Percentiles rank a stretch among this genome's conserved stretches.
phyloP scores from a whole-genome alignment of 2,329 filamentous ascomycete species.

The Lizonia empirigonia region DNA sequence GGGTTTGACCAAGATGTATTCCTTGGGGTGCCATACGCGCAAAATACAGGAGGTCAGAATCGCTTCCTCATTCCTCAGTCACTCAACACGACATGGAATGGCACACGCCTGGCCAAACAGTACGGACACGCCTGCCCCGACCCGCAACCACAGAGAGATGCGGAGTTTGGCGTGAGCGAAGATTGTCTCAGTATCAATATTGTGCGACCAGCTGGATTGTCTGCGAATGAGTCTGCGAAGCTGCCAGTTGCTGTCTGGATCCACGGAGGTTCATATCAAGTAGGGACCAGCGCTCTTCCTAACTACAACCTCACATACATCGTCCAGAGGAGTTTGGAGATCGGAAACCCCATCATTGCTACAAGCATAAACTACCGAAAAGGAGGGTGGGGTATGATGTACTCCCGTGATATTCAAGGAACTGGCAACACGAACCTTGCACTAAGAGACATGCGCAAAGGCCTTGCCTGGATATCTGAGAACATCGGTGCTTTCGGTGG shows the following conservation, averaged over 20 bases:
- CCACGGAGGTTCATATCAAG: conserved; percentile 56
- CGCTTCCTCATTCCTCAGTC: conserved; percentile 60
- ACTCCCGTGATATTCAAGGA: conserved; percentile 53
- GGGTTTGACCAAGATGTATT: conserved; percentile 54
- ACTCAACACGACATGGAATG: conserved; percentile 54
- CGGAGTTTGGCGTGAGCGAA: conserved; percentile 54
- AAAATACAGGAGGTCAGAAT: conserved; percentile 59
- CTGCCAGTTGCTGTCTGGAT: conserved; percentile 68
- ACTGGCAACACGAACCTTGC: conserved; percentile 53
- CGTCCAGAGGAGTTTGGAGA: conserved; percentile 54
- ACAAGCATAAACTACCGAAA: conserved; percentile 57
- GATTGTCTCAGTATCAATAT: conserved; percentile 69
- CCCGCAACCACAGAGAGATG: conserved; percentile 27
- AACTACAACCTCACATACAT: conserved; percentile 69
- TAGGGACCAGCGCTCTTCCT: conserved; percentile 49
- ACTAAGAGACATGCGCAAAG: conserved; percentile 53
- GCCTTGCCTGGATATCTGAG: conserved; percentile 53
- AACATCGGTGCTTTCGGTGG: conserved; percentile 53
- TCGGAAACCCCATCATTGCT: conserved; percentile 45
- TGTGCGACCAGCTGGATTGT: conserved; percentile 58
- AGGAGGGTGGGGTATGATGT: conserved; percentile 71
- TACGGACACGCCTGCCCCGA: conserved; percentile 53
- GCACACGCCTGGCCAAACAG: conserved; percentile 46
- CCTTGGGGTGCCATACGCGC: conserved; percentile 62
- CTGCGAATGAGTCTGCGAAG: conserved; percentile 43